Conservation (phyloP, 768 basidiomycete species). For the Pholiota molesta region DNA sequence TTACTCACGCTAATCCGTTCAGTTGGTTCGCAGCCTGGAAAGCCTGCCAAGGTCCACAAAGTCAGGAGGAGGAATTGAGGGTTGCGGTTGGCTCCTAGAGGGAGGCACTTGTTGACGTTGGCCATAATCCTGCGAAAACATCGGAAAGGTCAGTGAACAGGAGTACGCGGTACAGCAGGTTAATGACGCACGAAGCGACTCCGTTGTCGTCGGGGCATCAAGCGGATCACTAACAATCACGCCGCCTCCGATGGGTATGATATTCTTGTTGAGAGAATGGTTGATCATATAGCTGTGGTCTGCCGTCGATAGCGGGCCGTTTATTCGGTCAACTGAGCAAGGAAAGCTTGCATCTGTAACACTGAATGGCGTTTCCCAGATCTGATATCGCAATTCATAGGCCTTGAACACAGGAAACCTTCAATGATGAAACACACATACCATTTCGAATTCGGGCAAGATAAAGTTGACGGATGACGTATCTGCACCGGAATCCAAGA, state of each 20-base stretch:
- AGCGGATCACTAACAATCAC: constrained; percentile 41
- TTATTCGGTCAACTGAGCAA: constrained; percentile 54
- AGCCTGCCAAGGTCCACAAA: constrained; percentile 49
- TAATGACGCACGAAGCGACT: constrained; percentile 36
- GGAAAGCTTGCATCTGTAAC: constrained; percentile 53
- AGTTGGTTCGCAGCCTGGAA: constrained; percentile 44
- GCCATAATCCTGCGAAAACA: constrained; percentile 35
- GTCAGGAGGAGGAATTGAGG: constrained; percentile 60
- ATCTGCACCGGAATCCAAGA: constrained; percentile 56
- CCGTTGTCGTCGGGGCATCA: constrained; percentile 42
- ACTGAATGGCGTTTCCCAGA: constrained; percentile 63
- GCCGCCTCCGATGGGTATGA: constrained; percentile 37
- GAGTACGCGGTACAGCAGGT: background rate
- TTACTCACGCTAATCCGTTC: constrained; percentile 45
- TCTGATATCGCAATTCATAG: constrained; percentile 28
- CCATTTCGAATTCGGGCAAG: constrained; percentile 61
- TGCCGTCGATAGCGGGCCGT: constrained; percentile 45
- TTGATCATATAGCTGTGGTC: constrained; percentile 66
- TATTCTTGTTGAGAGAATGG: constrained; percentile 54
- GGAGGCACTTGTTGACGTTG: constrained; percentile 46
- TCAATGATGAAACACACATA: constrained; percentile 18
- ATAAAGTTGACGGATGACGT: constrained; percentile 48
- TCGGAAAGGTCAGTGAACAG: background rate
- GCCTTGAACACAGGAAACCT: background rate
- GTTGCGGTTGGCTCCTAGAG: constrained; percentile 44